Conservation (phyloP, 2,329 filamentous ascomycete genomes). For the Fusarium falciforme region DNA sequence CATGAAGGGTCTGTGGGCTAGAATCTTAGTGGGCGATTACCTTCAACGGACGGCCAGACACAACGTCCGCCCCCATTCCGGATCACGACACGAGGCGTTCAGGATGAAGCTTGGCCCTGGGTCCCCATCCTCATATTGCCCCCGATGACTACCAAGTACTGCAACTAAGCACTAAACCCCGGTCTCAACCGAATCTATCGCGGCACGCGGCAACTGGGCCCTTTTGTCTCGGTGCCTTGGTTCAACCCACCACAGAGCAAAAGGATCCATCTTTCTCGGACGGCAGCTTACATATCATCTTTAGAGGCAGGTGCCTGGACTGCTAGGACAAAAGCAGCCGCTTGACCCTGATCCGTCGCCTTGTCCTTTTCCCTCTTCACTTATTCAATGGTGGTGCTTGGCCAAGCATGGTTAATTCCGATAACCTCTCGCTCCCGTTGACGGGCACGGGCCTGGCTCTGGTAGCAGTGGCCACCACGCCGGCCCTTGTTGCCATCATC, state of each 20-base stretch:
- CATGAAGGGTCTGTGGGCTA: slow-evolving; percentile 6
- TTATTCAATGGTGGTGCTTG: background rate
- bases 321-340: slow-evolving; percentile 17
- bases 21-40: background rate
- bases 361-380: background rate
- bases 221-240: slow-evolving; percentile 24
- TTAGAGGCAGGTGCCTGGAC: slow-evolving; percentile 15
- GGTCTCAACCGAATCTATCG: slow-evolving; percentile 2
- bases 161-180: background rate
- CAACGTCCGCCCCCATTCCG: slow-evolving; percentile 2
- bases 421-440: slow-evolving; percentile 39
- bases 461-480: slow-evolving; percentile 51
- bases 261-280: slow-evolving; percentile 16
- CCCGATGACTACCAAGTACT: background rate
- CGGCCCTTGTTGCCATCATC: slow-evolving; percentile 50
- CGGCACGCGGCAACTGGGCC: background rate
- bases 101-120: background rate
- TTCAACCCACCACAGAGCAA: slow-evolving; percentile 25
- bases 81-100: background rate
- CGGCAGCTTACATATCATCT: slow-evolving; percentile 34
- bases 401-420: slow-evolving; percentile 27
- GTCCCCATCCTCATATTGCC: background rate
- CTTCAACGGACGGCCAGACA: slow-evolving; percentile 1
- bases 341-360: slow-evolving; percentile 3
- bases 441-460: slow-evolving; percentile 50